phyloP scores from a whole-genome alignment of 2,329 filamentous ascomycete genomes.

The Ophiocordyceps australis region DNA sequence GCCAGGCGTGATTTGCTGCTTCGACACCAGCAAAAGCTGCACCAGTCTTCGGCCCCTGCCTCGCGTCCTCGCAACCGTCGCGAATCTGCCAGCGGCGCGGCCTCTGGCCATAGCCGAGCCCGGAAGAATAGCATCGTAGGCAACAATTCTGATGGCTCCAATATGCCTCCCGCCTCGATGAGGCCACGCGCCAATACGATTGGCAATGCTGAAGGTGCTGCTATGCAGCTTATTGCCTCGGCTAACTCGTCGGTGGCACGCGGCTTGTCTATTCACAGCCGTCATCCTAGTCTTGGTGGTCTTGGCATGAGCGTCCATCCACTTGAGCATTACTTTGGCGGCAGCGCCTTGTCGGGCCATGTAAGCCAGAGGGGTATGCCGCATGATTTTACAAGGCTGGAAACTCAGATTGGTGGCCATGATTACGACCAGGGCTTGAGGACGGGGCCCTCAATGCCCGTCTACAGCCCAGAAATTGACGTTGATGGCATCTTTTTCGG shows the following conservation, averaged over 20 bases:
- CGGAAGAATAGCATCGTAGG: constrained; percentile 84
- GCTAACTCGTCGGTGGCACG: constrained; percentile 33
- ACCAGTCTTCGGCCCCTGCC: constrained; percentile 79
- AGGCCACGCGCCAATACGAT: constrained; percentile 90
- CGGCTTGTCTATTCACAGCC: constrained; percentile 39
- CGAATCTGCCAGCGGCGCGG: constrained; percentile 67
- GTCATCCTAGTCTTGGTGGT: constrained; percentile 58
- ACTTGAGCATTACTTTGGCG: constrained; percentile 46
- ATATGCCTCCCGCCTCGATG: constrained; percentile 38
- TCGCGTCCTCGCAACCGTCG: constrained; percentile 73
- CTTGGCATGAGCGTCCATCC: constrained; percentile 40
- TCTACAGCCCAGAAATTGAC: constrained; percentile 38
- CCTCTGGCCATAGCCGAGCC: constrained; percentile 50
- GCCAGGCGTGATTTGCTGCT: constrained; percentile 81
- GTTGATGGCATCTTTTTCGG: constrained; percentile 45
- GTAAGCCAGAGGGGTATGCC: constrained; percentile 47
- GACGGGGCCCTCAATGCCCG: constrained; percentile 53
- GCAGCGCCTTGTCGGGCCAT: constrained; percentile 54
- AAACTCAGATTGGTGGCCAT: constrained; percentile 51
- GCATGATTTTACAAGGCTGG: constrained; percentile 62
- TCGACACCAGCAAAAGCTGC: constrained; percentile 94
- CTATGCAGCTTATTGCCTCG: constrained; percentile 53
- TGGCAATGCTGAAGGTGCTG: constrained; percentile 68
- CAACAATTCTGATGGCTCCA: constrained; percentile 21
- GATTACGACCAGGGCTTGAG: constrained; percentile 52